Evolutionary conservation across 139 green algal genomes (phyloP), one percentile per base, ranked within the genome.

Genomic region (Tetradesmus obliquus): DNA sequence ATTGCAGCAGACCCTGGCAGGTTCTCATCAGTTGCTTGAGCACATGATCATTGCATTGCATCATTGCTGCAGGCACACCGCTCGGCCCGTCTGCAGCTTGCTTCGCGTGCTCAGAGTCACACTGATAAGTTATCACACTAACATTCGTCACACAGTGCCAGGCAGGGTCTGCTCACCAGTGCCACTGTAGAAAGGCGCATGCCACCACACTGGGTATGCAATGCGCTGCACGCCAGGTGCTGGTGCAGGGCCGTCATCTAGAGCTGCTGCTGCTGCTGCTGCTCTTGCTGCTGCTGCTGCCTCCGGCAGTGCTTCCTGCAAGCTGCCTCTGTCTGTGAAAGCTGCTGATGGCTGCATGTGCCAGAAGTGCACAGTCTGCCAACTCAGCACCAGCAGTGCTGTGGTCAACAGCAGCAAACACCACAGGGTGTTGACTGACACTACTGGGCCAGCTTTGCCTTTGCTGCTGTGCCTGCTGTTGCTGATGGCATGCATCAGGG

Each of bases 161-260:
- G 32, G 32, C 32, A 45, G 32, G n/a, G 2, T 45, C 15, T 54
- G 83, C 66, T 69, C 55, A 90, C 86, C 86, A 17, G 74, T 87
- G 55, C 88, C 88, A 2, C 57, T 62, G 55, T 91, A 91, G 76
- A 91, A 91, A 13, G 88, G 88, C 19, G 88, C 88, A 87, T 87
- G 55, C 88, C 88, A 91, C 88, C 74, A 86, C 15, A 91, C 19
- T 79, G 88, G 88, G 55, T 91, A 91, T 15, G 13, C 79, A 5
- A 84, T 57, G 79, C 79, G 79, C 32, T 84, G 66, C 15, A 76
- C 66, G 66, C 66, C 66, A 76, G 66, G 66, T 24, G 66, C 66
- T 24, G 66, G 66, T 76, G 66, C 66, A 24, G 66, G 15, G 3
- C n/a, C 15, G n/a, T 76, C 66, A 76, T 76, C 15, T 76, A 76